Evolutionary conservation across 495 filamentous ascomycete genomes (phyloP), one percentile per base, ranked within the genome.

Genomic region (Rhypophila decipiens): DNA sequence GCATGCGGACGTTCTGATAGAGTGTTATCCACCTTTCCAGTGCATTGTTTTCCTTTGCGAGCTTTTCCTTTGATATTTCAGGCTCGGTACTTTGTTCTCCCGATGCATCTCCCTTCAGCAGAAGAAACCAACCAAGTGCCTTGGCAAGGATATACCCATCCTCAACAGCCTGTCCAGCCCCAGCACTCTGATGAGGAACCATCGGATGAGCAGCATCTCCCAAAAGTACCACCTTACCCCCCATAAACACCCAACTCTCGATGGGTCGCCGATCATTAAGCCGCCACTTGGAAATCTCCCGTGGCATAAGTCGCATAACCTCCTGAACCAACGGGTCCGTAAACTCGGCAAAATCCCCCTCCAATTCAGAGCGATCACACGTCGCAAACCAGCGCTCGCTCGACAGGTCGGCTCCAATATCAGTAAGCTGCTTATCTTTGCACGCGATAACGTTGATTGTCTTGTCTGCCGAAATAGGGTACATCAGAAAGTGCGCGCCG

Each of bases 391-490:
- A 69, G 52, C 58, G 65, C 44, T 69, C 66, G 29, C 47, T 46
- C n/a, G n/a, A n/a, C 2, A 61, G 44, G 13, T 56, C 64, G 0
- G 43, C 49, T n/a, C n/a, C n/a, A 1, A 65, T 44, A 4, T 46
- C 41, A 2, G 46, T 41, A 34, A 59, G 54, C 24, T 72, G 64
- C 2, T 57, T 56, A 39, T 42, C 47, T 2, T 67, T 55, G 48
- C 79, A 78, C 0, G 64, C 73, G 0, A 74, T 73, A 3, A 76
- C 60, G 52, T 79, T 78, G 34, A 80, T 39, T 1, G 72, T 49
- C 5, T 53, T 63, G 55, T 66, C 61, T 19, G 48, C 31, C 21
- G 48, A 48, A 37, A 69, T 66, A 11, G 78, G 73, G 51, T 72
- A 79, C 19, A 61, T 60, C 0, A 78, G 44, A 1, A 75, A 42